Evolutionary conservation across 176 grass and related monocot genomes (phyloP), one percentile per base, ranked within the genome.

Genomic region (Rhynchospora breviuscula): DNA sequence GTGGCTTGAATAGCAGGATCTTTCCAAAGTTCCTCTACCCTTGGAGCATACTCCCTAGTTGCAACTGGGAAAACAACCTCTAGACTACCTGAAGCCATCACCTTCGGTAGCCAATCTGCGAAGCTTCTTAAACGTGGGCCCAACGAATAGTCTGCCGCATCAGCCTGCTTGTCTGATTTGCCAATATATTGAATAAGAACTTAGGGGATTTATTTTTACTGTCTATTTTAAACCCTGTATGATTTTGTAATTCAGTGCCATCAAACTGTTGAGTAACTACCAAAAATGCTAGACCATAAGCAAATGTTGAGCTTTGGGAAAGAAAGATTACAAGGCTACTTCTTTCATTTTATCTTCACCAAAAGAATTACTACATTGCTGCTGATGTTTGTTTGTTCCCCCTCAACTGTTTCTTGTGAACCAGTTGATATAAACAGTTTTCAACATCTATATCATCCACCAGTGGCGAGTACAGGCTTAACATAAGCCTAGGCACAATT

Each of bases 11-110:
- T 95, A 80, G 93, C 93, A 88, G 86, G 79, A 89, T 93, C 88
- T 87, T 95, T 96, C 97, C 97, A 95, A 86, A 99, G 49, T 85
- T 99, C 93, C 78, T 99, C 97, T 76, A 99, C 97, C 31, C 94
- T 75, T 26, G 97, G 97, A 4, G 97, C 97, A 85, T 99, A 90
- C 78, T 95, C 93, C 53, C 91, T 87, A 79, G 90, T 89, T 85
- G 92, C 90, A 79, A 89, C 93, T 26, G 92, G 93, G 56, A 96
- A 99, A 82, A 95, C 93, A 84, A 92, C 91, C 85, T 99, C 93
- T 83, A 98, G 85, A 48, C 90, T 93, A 78, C 97, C 97, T 72
- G 94, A 89, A 77, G 93, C 93, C 93, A 99, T 92, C 65, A 91
- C 87, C 78, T 92, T 96, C 31, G 96, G 88, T 81, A 99, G 89